A percentile compares a stretch with the other conserved stretches of the same genome.
These are phyloP conservation scores for Crithidia bombi DNA, from an alignment of 208 protist genomes.

Conservation along the genomic window DNA sequence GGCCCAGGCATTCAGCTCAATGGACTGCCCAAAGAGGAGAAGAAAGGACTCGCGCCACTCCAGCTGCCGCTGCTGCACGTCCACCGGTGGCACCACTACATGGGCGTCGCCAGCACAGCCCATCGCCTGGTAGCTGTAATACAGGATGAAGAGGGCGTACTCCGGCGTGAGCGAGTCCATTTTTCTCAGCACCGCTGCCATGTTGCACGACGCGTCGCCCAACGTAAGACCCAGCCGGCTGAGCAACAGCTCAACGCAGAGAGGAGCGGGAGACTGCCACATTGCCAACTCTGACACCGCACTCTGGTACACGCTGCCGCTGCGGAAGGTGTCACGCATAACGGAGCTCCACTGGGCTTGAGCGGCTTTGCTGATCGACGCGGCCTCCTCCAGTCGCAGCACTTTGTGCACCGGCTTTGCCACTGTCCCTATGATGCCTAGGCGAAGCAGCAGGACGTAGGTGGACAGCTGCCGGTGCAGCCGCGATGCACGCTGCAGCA, in stretches of 20 bases:
- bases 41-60: constrained; percentile 59
- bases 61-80: constrained; percentile 28
- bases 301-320: constrained; percentile 33
- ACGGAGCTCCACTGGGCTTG: constrained; percentile 47
- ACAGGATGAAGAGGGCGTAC: constrained; percentile 66
- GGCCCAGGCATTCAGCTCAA: constrained; percentile 45
- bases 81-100: background rate
- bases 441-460: constrained; percentile 33
- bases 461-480: constrained; percentile 39
- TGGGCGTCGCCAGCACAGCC: background rate
- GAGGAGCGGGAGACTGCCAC: constrained; percentile 37
- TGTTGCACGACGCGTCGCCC: constrained; percentile 27
- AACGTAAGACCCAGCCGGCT: constrained; percentile 36
- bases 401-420: constrained; percentile 42
- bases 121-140: constrained; percentile 42
- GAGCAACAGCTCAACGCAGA: constrained; percentile 69
- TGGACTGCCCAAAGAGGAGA: constrained; percentile 43
- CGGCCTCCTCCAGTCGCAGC: constrained; percentile 43
- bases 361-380: constrained; percentile 10
- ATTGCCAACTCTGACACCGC: constrained; percentile 28
- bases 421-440: constrained; percentile 30
- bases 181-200: constrained; percentile 38
- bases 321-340: constrained; percentile 31
- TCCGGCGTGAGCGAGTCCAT: constrained; percentile 40
- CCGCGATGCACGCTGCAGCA: constrained; percentile 37